phyloP scores from a whole-genome alignment of 768 basidiomycete genomes.

The Leccinum pellstonianum region DNA sequence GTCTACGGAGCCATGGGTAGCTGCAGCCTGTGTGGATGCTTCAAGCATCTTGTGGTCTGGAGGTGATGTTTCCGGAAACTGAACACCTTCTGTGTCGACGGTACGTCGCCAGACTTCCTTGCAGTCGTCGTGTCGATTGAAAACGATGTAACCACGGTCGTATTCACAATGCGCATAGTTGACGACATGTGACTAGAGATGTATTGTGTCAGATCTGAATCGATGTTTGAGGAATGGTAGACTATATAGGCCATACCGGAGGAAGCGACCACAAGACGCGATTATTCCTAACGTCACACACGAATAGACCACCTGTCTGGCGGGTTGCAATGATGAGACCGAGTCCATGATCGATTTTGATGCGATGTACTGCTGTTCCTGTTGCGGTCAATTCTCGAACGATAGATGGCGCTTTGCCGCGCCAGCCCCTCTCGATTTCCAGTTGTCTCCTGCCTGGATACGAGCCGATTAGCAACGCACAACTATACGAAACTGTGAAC shows the following conservation, averaged over 20 bases:
- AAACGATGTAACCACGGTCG: slow-evolving; percentile 65
- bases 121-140: slow-evolving; percentile 53
- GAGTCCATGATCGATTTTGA: slow-evolving; percentile 69
- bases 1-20: slow-evolving; percentile 10
- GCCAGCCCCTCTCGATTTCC: slow-evolving; percentile 52
- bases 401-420: slow-evolving; percentile 45
- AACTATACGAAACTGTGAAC: slow-evolving; percentile 1
- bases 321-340: slow-evolving; percentile 61
- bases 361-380: slow-evolving; percentile 55
- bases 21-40: slow-evolving; percentile 23
- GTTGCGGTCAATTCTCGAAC: slow-evolving; percentile 35
- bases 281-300: slow-evolving; percentile 52
- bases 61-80: slow-evolving; percentile 25
- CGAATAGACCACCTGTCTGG: slow-evolving; percentile 52
- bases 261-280: slow-evolving; percentile 63
- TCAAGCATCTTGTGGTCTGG: slow-evolving; percentile 34
- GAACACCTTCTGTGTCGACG: slow-evolving; percentile 31
- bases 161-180: slow-evolving; percentile 71
- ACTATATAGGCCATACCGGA: slow-evolving; percentile 36
- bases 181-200: slow-evolving; percentile 12
- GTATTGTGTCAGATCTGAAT: slow-evolving; percentile 3
- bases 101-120: slow-evolving; percentile 73
- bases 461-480: slow-evolving; percentile 12
- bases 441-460: slow-evolving; percentile 45
- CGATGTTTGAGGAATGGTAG: not conserved